Conservation (phyloP, 176 grass and related monocot species). For the Olyra latifolia region DNA sequence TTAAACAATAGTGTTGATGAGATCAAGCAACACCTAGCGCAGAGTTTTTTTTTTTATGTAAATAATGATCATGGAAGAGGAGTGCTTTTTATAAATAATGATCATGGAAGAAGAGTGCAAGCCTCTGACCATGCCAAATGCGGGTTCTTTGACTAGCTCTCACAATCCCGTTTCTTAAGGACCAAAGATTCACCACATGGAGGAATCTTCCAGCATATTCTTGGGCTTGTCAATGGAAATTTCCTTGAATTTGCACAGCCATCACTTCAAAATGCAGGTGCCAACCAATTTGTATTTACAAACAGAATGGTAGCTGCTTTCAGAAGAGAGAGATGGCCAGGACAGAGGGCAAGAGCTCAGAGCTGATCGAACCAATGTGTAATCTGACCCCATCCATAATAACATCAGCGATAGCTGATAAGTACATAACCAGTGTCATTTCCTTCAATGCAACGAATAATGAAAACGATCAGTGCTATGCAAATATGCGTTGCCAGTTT, state of each 20-base stretch:
- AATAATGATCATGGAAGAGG: too few species aligned
- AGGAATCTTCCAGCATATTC: not conserved
- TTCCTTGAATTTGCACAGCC: constrained; percentile 8
- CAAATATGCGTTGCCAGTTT: not conserved
- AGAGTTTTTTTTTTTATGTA: too few species aligned
- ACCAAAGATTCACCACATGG: not conserved
- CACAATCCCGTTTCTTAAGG: not conserved
- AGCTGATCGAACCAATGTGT: not conserved
- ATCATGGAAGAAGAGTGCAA: not conserved
- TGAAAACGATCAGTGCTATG: not conserved
- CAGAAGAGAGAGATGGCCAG: not conserved
- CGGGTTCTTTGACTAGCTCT: not conserved
- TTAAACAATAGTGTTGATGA: not conserved
- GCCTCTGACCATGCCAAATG: not conserved
- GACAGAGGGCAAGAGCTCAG: not conserved
- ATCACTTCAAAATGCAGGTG: constrained; percentile 18
- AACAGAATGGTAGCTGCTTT: not conserved
- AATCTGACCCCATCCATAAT: not conserved
- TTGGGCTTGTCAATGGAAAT: not conserved
- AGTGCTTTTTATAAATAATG: not conserved
- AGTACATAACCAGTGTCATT: not conserved
- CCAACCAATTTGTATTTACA: not conserved
- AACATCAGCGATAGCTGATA: not conserved
- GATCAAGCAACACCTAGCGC: not conserved
- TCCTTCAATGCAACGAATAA: not conserved